A percentile compares a stretch with the other conserved stretches of the same genome.
These are phyloP conservation scores for Beauveria medogensis DNA, from an alignment of 2,329 filamentous ascomycete species.

Conservation along the genomic window DNA sequence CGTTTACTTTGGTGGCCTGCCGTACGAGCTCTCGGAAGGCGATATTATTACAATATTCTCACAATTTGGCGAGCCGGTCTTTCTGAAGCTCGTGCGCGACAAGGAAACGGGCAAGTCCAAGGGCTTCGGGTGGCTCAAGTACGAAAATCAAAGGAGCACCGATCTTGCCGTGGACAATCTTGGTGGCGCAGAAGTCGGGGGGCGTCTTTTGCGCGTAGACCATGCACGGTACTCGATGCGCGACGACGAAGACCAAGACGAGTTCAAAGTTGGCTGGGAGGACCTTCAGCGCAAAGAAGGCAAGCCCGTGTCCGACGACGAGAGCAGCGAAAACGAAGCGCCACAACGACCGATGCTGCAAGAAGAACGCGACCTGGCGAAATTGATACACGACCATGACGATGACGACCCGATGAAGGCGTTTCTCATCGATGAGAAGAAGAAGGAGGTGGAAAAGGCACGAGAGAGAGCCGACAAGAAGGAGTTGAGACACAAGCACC, in stretches of 20 bases:
- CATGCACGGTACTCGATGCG: conserved; percentile 86
- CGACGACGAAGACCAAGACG: conserved; percentile 64
- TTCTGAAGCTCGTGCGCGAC: conserved; percentile 86
- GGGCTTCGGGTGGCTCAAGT: conserved; percentile 94
- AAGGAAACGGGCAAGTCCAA: conserved; percentile 93
- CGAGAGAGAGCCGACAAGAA: conserved; percentile 42
- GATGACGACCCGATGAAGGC: conserved; percentile 98
- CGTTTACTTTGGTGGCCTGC: conserved; percentile 89
- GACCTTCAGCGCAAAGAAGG: conserved; percentile 49
- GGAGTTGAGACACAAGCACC: conserved; percentile 38
- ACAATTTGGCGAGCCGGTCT: conserved; percentile 91
- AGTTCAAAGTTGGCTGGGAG: conserved; percentile 51
- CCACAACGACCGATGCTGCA: conserved; percentile 56
- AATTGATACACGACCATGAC: conserved; percentile 71
- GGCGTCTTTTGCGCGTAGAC: conserved; percentile 76
- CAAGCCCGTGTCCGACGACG: conserved; percentile 33
- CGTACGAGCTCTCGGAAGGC: conserved; percentile 88
- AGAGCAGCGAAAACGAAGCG: conserved; percentile 36
- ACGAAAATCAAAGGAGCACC: conserved; percentile 93
- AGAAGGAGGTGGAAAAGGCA: conserved; percentile 73
- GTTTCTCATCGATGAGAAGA: conserved; percentile 84
- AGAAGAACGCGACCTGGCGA: conserved; percentile 73
- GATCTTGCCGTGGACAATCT: conserved; percentile 96
- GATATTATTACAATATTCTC: conserved; percentile 96
- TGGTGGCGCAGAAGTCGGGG: conserved; percentile 74